A percentile compares a stretch with the other conserved stretches of the same genome.
Evolutionary conservation across 805 yeast genomes (phyloP).

Genomic region (Ogataea haglerorum): DNA sequence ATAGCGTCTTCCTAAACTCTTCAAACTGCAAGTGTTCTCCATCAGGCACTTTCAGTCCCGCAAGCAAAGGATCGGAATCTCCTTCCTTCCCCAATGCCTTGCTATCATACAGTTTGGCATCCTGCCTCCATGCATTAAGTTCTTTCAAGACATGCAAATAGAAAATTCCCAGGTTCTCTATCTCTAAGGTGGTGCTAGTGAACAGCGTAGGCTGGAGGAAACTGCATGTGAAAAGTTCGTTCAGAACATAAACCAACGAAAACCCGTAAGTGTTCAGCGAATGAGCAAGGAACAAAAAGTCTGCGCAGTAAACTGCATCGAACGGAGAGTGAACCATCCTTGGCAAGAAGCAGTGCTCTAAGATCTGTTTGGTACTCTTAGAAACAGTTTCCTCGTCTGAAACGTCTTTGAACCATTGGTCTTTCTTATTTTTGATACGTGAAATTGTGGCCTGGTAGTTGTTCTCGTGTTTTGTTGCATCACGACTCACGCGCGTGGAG

Average conservation of each 20-base stretch:
- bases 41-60: conserved; percentile 21
- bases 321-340: conserved; percentile 73
- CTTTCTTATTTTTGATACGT: conserved; percentile 30
- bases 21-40: conserved; percentile 29
- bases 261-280: conserved; percentile 34
- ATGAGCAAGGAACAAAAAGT: conserved; percentile 55
- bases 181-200: conserved; percentile 70
- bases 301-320: conserved; percentile 71
- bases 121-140: conserved; percentile 37
- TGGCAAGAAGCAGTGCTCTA: conserved; percentile 70
- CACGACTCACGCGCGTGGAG: conserved; percentile 33
- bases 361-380: conserved; percentile 27
- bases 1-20: conserved; percentile 40
- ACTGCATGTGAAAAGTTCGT: conserved; percentile 43
- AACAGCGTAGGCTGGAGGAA: conserved; percentile 54
- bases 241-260: conserved; percentile 38
- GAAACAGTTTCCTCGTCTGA: conserved; percentile 14
- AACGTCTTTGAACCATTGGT: conserved; percentile 38
- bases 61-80: conserved; percentile 2
- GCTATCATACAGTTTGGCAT: conserved; percentile 30
- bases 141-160: conserved; percentile 52
- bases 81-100: conserved; percentile 25
- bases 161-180: conserved; percentile 80
- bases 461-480: conserved; percentile 42
- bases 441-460: conserved; percentile 35